These are phyloP conservation scores for Lycium ferocissimum DNA, from an alignment of 257 asterid genomes.

Conservation along the genomic window DNA sequence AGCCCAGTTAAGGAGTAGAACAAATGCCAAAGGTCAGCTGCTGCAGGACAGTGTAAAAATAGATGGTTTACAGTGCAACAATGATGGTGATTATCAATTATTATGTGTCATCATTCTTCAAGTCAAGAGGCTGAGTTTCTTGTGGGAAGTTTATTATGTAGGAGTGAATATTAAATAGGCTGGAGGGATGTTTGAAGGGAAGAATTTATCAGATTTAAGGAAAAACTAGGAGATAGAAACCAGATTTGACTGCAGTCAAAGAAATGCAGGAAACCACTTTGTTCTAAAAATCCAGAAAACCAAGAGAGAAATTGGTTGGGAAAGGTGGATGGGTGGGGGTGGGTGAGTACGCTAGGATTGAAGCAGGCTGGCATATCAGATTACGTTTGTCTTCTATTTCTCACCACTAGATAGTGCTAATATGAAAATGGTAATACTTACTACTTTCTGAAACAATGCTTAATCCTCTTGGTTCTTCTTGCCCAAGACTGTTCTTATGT, in stretches of 20 bases:
- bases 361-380: background rate
- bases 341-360: background rate
- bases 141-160: background rate
- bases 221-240: slow-evolving; percentile 16
- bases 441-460: background rate
- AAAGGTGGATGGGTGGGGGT: background rate
- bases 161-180: background rate
- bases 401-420: slow-evolving; percentile 16
- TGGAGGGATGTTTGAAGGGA: slow-evolving; percentile 21
- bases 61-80: no score
- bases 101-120: background rate
- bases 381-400: background rate
- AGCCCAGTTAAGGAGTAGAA: no score
- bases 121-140: background rate
- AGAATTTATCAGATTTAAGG: slow-evolving; percentile 7
- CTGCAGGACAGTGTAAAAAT: no score
- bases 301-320: background rate
- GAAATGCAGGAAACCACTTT: slow-evolving; percentile 16
- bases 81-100: background rate
- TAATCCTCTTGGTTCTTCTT: slow-evolving; percentile 31
- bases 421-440: background rate
- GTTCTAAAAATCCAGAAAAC: background rate
- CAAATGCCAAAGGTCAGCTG: no score
- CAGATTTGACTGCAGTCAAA: background rate
- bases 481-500: slow-evolving; percentile 93